These are phyloP conservation scores for Fusarium sp. DNA, from an alignment of 2,329 filamentous ascomycete genomes.

Conservation along the genomic window DNA sequence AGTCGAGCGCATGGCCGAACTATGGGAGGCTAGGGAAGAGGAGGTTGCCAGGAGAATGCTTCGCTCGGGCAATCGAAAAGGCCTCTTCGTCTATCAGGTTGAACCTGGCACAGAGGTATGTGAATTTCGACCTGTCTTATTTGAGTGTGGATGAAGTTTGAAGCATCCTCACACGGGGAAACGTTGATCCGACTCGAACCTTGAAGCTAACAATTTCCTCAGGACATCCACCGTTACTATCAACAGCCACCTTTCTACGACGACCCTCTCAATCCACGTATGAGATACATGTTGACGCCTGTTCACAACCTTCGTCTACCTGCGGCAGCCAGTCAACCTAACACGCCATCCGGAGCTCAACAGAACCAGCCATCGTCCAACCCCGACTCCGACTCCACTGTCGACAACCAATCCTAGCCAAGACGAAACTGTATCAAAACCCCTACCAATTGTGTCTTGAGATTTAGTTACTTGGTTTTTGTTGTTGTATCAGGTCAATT, in stretches of 20 bases:
- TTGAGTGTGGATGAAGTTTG: not conserved
- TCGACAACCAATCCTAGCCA: not conserved
- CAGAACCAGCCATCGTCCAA: not conserved
- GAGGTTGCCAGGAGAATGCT: not conserved
- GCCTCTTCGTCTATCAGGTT: conserved; percentile 22
- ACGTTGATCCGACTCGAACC: conserved; percentile 26
- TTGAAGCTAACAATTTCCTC: conserved; percentile 40
- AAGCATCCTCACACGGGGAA: conserved; percentile 9
- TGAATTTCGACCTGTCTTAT: not conserved
- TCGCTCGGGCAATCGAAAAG: not conserved
- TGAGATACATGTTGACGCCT: not conserved
- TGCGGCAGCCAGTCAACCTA: not conserved
- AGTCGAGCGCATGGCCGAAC: not conserved
- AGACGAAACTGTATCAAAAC: not conserved
- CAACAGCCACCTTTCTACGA: not conserved
- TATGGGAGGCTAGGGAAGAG: not conserved
- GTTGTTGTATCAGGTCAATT: not conserved
- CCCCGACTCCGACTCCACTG: not conserved
- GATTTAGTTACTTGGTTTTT: not conserved
- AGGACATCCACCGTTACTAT: conserved; percentile 32
- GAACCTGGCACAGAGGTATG: not conserved
- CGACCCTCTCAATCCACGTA: conserved; percentile 16
- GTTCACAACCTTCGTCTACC: not conserved
- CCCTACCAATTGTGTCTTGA: not conserved
- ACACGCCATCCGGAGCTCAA: not conserved